Conservation (phyloP, 75 land plant genomes). For the Sequoiadendron giganteum region DNA sequence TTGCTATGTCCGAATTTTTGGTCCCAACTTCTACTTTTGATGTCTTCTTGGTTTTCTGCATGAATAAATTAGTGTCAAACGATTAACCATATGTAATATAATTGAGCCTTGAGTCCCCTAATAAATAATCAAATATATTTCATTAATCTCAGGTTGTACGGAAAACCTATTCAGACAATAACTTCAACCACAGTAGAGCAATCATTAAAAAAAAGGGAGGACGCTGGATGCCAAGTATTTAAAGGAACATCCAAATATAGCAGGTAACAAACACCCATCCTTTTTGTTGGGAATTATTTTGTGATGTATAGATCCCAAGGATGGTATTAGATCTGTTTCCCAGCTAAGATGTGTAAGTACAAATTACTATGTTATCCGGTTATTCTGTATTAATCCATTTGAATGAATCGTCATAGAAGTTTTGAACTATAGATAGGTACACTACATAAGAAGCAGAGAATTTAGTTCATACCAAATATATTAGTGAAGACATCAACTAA, state of each 20-base stretch:
- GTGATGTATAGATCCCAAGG: not conserved
- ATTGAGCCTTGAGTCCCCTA: not conserved
- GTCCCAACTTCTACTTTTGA: slow-evolving; percentile 17
- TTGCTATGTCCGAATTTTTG: not conserved
- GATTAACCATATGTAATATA: not conserved
- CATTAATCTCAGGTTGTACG: not conserved
- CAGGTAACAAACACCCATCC: not conserved
- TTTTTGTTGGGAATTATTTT: not conserved
- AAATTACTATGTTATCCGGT: no score
- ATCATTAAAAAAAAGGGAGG: not conserved
- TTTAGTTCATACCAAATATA: not conserved
- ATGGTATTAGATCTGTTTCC: not conserved
- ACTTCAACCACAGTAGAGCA: not conserved
- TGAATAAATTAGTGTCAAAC: not conserved
- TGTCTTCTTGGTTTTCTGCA: slow-evolving; percentile 13
- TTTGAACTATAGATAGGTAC: not conserved
- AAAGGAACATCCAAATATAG: not conserved
- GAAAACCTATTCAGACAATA: not conserved
- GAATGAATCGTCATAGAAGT: not conserved
- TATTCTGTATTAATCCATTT: not conserved
- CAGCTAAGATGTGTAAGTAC: not conserved
- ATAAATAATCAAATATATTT: not conserved
- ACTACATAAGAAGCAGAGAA: not conserved
- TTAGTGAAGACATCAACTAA: not conserved
- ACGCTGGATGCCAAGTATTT: not conserved